Evolutionary conservation across 2,329 filamentous ascomycete genomes (phyloP).

Genomic region (Stagonosporopsis cucurbitacearum): DNA sequence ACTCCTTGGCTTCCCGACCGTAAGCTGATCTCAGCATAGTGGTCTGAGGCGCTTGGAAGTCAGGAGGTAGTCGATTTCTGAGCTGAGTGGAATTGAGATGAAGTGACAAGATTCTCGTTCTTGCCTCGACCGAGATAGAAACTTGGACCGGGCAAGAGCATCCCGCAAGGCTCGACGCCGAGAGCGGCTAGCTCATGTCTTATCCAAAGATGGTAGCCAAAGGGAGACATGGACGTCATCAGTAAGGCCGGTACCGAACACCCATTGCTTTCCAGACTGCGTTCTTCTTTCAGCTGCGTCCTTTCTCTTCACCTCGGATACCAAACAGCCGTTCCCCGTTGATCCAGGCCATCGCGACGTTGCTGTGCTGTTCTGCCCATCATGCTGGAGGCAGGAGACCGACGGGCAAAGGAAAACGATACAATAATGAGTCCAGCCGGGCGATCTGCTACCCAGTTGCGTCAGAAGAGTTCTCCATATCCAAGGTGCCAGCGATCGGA

Average conservation of each 20-base stretch:
- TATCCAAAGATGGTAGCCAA: background rate
- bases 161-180: conserved; percentile 7
- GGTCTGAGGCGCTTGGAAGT: background rate
- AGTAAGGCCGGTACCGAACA: conserved; percentile 5
- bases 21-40: background rate
- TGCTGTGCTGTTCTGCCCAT: background rate
- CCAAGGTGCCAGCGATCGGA: background rate
- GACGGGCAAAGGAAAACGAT: background rate
- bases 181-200: conserved; percentile 6
- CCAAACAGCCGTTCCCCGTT: background rate
- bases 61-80: background rate
- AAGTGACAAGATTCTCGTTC: conserved; percentile 1
- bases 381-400: background rate
- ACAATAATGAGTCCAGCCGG: background rate
- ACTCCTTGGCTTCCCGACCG: background rate
- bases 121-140: conserved; percentile 1
- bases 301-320: background rate
- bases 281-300: background rate
- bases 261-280: conserved; percentile 4
- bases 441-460: conserved; percentile 10
- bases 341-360: background rate
- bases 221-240: conserved; percentile 11
- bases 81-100: background rate
- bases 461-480: background rate
- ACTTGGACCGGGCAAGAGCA: conserved; percentile 13